phyloP scores from a whole-genome alignment of 805 yeast species.

The Maudiozyma barnettii region DNA sequence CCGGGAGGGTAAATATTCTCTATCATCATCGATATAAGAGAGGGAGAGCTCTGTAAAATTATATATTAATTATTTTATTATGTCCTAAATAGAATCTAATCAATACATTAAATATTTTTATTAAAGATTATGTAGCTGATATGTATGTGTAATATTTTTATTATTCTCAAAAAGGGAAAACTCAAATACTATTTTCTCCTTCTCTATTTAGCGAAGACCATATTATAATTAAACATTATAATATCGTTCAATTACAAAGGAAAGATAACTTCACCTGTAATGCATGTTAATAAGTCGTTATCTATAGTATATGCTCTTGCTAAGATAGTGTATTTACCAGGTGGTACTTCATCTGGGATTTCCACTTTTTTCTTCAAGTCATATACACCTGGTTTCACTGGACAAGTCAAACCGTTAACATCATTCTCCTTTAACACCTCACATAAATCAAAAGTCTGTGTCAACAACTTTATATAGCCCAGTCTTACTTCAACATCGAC shows the following conservation, averaged over 20 bases:
- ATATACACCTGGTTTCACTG: constrained; percentile 62
- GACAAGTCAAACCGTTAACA: constrained; percentile 53
- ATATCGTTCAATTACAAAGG: constrained; percentile 9
- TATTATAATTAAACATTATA: no score
- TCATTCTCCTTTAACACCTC: constrained; percentile 79
- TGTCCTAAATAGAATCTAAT: no score
- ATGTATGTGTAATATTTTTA: no score
- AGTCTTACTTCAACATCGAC: constrained; percentile 89
- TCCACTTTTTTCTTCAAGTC: constrained; percentile 61
- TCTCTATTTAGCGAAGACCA: no score
- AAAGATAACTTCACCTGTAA: constrained; percentile 57
- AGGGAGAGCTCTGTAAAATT: no score
- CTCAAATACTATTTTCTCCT: neutral
- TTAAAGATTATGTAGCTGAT: no score
- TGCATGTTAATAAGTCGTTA: constrained; percentile 77
- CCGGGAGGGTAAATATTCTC: no score
- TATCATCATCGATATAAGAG: no score
- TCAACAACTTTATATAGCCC: constrained; percentile 81
- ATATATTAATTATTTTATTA: no score
- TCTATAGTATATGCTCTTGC: constrained; percentile 84
- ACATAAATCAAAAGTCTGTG: constrained; percentile 89
- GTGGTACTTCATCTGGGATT: constrained; percentile 88
- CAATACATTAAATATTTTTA: no score
- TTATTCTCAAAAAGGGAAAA: no score
- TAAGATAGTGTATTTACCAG: constrained; percentile 77